Base-by-base conservation (phyloP, 495 filamentous ascomycete species). In the Penicillium chermesinum region DNA sequence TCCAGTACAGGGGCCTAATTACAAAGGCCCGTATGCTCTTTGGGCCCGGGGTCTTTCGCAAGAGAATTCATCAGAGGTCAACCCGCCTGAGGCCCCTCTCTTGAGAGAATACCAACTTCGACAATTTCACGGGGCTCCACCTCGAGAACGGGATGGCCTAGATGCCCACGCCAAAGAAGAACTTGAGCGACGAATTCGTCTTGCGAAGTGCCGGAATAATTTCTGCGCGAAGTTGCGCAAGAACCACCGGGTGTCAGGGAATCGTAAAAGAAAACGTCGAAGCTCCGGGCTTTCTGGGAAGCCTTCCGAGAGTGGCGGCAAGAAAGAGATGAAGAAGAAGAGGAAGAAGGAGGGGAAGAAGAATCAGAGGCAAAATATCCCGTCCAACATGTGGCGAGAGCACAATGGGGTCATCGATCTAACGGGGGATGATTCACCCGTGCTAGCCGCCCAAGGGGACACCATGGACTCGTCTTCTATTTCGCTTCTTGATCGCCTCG, bases 1-100 rank as follows among this genome's bases (percentile, higher is more conserved):
- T 1, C 64, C 69, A 1, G 69, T 70, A 1, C 58, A 78, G 63
- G 76, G 75, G 2, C 66, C 62, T 5, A 38, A 55, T 7, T 79
- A 79, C 33, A 41, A 50, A 19, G 73, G 74, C 1, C 74, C 75
- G 14, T 77, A 62, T 50, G 74, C 71, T 2, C 52, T 45, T 3
- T 74, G 70, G 65, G 71, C 71, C 38, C 67, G 73, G 17, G 27
- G 25, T 18, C 2, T 49, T 1, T 10, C 14, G 5, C 7, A 15
- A n/a, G n/a, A n/a, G n/a, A n/a, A n/a, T n/a, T n/a, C n/a, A n/a
- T n/a, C n/a, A n/a, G n/a, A n/a, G n/a, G n/a, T n/a, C n/a, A n/a
- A n/a, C n/a, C n/a, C n/a, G n/a, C n/a, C 35, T n/a, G 14, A 41
- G 2, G 55, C 58, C 8, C 51, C 53, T 3, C 49, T 72, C 3